Evolutionary conservation across 768 basidiomycete genomes (phyloP), one percentile per base, ranked within the genome.

Genomic region (Trametes gibbosa): DNA sequence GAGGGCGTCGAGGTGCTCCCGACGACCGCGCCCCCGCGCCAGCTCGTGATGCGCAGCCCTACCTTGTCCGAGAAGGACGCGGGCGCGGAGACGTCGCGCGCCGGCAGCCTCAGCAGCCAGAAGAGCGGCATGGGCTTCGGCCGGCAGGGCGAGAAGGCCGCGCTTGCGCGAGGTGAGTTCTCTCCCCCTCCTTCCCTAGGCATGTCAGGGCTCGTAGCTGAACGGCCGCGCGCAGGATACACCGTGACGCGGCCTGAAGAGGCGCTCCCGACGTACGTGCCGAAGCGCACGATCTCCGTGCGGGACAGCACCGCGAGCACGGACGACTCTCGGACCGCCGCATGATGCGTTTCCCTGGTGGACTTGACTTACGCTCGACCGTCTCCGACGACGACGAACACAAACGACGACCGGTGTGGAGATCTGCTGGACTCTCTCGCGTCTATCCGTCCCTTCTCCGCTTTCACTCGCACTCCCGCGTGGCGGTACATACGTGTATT

Each of bases 61-160:
- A 78, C 76, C 68, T 71, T 73, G 53, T 46, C 53, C 53, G 58
- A 61, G 53, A 58, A 56, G 47, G 62, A 59, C 41, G 58, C 53
- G 21, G 61, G 59, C 42, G 61, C 58, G 32, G 61, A 61, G n/a
- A 54, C 65, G 47, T 42, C 59, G n/a, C 62, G 65, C 29, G 58
- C 59, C 16, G 65, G 57, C 48, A 65, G 58, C 52, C 29, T 61
- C 19, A 39, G 47, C 34, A 63, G 65, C 60, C 62, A 63, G 59
- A 58, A 50, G 50, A 61, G 60, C 59, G 83, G 84, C 8, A 81
- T 84, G 70, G 92, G 92, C 4, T 95, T 94, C 64, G 92, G 92
- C 21, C 78, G 84, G 49, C 89, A 91, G 69, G 91, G 82, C 34
- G 89, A 92, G 77, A 92, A 88, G 74, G 80, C 79, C 43, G 90